phyloP scores from a whole-genome alignment of 345 rosid species.

The Cardamine resedifolia region DNA sequence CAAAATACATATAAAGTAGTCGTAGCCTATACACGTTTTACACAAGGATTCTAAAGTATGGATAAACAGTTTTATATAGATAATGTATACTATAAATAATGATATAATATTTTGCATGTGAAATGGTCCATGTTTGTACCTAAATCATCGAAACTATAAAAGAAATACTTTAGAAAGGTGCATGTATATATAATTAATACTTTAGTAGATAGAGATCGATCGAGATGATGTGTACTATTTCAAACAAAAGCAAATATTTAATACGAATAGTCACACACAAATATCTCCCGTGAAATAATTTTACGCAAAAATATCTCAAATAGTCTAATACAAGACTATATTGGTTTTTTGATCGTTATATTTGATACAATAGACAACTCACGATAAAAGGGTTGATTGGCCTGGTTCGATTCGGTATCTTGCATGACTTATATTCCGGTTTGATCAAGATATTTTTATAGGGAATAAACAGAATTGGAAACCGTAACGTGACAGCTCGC shows the following conservation, averaged over 20 bases:
- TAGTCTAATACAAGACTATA: background rate
- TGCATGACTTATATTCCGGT: conserved; percentile 6
- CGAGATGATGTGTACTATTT: background rate
- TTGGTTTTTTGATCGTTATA: background rate
- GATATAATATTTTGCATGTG: conserved; percentile 1
- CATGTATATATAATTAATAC: background rate
- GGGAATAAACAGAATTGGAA: background rate
- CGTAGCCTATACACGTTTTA: conserved; percentile 26
- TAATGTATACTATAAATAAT: background rate
- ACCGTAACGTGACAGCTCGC: conserved; percentile 14
- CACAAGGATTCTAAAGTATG: conserved; percentile 10
- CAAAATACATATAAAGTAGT: conserved; percentile 2
- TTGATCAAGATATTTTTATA: conserved; percentile 1
- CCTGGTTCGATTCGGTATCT: conserved; percentile 12
- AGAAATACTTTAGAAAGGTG: background rate
- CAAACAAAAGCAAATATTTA: background rate
- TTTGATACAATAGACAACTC: conserved; percentile 10
- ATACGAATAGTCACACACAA: background rate
- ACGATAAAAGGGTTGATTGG: background rate
- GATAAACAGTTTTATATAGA: background rate
- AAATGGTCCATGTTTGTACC: conserved; percentile 13
- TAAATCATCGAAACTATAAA: conserved; percentile 10
- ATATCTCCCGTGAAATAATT: conserved; percentile 8
- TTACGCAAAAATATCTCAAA: conserved; percentile 5
- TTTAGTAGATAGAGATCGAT: background rate